Conservation (phyloP, 108 stramenopile species). For the Cyclostephanos tholiformis region DNA sequence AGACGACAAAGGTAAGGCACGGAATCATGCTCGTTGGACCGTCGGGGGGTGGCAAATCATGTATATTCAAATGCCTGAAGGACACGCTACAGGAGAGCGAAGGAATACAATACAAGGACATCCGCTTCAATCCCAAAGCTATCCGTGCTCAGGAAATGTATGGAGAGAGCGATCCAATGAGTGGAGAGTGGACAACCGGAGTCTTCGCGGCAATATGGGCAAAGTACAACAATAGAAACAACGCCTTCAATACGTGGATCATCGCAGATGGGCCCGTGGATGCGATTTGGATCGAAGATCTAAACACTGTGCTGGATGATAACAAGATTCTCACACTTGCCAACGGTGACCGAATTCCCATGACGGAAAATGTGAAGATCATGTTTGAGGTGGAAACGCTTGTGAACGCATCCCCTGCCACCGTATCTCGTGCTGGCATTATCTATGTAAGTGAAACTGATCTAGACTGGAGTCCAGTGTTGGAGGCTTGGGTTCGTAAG, state of each 20-base stretch:
- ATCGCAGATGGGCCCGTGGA: conserved; percentile 94
- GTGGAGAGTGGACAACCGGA: conserved; percentile 92
- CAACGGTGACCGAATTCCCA: conserved; percentile 93
- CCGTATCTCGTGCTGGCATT: conserved; percentile 93
- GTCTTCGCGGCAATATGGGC: conserved; percentile 94
- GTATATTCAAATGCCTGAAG: conserved; percentile 80
- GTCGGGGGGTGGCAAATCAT: conserved; percentile 89
- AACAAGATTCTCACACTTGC: conserved; percentile 90
- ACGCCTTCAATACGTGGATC: conserved; percentile 92
- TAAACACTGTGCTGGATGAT: conserved; percentile 92
- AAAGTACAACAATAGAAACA: conserved; percentile 86
- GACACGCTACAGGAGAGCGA: conserved; percentile 74
- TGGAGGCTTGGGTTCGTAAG: conserved; percentile 85
- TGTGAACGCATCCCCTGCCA: conserved; percentile 91
- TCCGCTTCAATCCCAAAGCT: conserved; percentile 91
- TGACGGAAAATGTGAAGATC: conserved; percentile 90
- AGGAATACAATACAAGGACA: conserved; percentile 76
- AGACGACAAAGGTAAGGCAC: conserved; percentile 77
- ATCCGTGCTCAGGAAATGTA: conserved; percentile 93
- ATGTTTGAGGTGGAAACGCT: conserved; percentile 92
- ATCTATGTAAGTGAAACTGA: conserved; percentile 92
- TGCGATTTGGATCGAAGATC: conserved; percentile 95
- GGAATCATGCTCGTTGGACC: conserved; percentile 94
- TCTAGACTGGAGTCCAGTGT: conserved; percentile 87
- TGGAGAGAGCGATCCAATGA: conserved; percentile 87